Evolutionary conservation across 768 basidiomycete species (phyloP).

Genomic region (Naganishia kalamii): DNA sequence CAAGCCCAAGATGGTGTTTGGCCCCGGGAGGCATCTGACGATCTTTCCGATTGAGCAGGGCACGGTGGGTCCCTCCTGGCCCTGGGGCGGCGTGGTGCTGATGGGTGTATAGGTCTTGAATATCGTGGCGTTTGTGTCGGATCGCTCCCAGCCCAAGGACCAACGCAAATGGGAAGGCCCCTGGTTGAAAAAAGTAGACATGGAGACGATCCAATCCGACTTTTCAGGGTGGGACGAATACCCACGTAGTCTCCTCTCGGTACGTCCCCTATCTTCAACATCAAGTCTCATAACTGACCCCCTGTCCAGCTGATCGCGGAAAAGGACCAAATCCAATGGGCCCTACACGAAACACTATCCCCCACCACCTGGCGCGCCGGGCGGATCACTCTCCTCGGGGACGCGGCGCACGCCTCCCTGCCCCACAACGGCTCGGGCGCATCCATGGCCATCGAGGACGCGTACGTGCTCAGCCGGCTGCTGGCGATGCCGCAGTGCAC

Average conservation of each 20-base stretch:
- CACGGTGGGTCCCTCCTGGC: not conserved
- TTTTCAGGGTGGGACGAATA: slow-evolving; percentile 21
- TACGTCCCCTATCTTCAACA: not conserved
- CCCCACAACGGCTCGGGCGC: slow-evolving; percentile 21
- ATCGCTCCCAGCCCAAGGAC: slow-evolving; percentile 20
- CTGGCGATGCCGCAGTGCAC: slow-evolving; percentile 8
- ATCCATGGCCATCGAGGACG: slow-evolving; percentile 21
- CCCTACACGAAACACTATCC: slow-evolving; percentile 16
- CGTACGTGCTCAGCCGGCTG: slow-evolving; percentile 15
- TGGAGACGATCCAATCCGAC: slow-evolving; percentile 12
- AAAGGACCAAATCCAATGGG: slow-evolving; percentile 19
- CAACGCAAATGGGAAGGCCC: slow-evolving; percentile 16
- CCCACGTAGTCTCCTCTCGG: not conserved
- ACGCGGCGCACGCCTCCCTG: slow-evolving; percentile 16
- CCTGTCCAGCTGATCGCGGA: slow-evolving; percentile 3
- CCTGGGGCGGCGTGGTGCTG: not conserved
- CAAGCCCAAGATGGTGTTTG: slow-evolving; percentile 21
- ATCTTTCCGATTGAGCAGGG: slow-evolving; percentile 23
- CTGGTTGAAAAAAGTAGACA: slow-evolving; percentile 14
- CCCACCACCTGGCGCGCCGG: slow-evolving; percentile 16
- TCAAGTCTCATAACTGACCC: not conserved
- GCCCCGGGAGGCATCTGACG: slow-evolving; percentile 17
- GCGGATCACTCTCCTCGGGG: slow-evolving; percentile 15
- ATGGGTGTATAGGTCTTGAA: slow-evolving; percentile 2
- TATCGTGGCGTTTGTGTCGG: slow-evolving; percentile 21